phyloP scores from a whole-genome alignment of 2,329 filamentous ascomycete species.

The Colletotrichum costaricense region DNA sequence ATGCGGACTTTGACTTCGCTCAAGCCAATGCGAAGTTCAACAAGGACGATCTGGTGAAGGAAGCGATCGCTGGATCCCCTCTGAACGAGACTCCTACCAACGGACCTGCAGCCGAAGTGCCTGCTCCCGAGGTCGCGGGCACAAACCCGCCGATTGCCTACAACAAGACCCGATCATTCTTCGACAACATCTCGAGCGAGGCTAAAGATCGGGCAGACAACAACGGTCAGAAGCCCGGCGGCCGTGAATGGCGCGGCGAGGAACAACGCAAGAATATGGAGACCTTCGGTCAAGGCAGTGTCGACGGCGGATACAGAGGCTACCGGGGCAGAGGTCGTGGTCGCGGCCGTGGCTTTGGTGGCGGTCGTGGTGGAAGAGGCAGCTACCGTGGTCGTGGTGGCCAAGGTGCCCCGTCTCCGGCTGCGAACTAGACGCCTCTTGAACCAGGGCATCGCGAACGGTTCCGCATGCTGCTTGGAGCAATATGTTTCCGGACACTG shows the following conservation, averaged over 20 bases:
- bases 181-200: conserved; percentile 98
- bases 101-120: conserved; percentile 49
- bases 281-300: conserved; percentile 96
- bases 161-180: conserved; percentile 92
- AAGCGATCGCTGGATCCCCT: conserved; percentile 85
- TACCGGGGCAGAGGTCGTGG: conserved; percentile 85
- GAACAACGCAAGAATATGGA: conserved; percentile 97
- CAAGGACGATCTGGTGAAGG: conserved; percentile 76
- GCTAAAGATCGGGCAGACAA: conserved; percentile 87
- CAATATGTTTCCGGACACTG: background rate
- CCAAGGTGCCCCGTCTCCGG: conserved; percentile 5
- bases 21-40: conserved; percentile 60
- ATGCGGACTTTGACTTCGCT: conserved; percentile 93
- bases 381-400: conserved; percentile 47
- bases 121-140: conserved; percentile 41
- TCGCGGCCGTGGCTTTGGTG: conserved; percentile 67
- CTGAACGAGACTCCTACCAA: conserved; percentile 60
- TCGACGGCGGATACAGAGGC: conserved; percentile 82
- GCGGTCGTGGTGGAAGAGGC: conserved; percentile 48
- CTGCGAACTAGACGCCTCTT: conserved; percentile 23
- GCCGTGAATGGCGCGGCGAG: conserved; percentile 89
- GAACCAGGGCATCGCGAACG: background rate
- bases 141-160: conserved; percentile 66
- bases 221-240: conserved; percentile 74
- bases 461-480: background rate